A percentile compares a stretch with the other conserved stretches of the same genome.
These are phyloP conservation scores for Triticum turgidum DNA, from an alignment of 176 grass and related monocot species.

Conservation along the genomic window DNA sequence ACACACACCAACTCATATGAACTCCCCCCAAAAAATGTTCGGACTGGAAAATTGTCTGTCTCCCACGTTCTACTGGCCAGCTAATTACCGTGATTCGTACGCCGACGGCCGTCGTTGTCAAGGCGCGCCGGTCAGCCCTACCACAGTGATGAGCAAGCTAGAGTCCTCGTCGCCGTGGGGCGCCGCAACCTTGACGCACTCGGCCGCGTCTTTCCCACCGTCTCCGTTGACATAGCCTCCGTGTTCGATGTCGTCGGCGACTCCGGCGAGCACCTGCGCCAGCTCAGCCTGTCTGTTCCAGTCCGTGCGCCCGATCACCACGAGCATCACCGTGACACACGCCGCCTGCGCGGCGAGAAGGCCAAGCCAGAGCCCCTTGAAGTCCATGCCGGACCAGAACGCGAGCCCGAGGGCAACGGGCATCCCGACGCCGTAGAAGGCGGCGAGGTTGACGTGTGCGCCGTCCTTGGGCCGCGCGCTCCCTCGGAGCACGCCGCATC, in stretches of 20 bases:
- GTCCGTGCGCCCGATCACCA: conserved; percentile 58
- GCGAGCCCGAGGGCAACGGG: conserved; percentile 73
- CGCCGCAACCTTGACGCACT: conserved; percentile 43
- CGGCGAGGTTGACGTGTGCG: conserved; percentile 74
- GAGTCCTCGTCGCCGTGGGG: conserved; percentile 50
- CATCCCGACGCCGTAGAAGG: conserved; percentile 87
- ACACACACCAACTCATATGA: conserved; percentile 6
- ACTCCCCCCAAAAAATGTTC: conserved; percentile 11
- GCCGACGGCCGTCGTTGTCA: conserved; percentile 31
- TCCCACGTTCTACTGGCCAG: conserved; percentile 19
- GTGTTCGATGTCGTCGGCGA: neutral
- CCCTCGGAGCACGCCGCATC: conserved; percentile 87
- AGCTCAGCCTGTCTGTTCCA: conserved; percentile 64
- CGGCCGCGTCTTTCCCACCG: conserved; percentile 40
- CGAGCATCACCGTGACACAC: conserved; percentile 77
- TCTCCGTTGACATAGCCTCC: conserved; percentile 13
- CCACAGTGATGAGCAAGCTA: conserved; percentile 49
- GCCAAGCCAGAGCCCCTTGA: conserved; percentile 87
- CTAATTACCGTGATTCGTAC: conserved; percentile 39
- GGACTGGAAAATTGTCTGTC: neutral
- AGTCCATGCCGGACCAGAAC: conserved; percentile 63
- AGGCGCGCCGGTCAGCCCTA: conserved; percentile 33
- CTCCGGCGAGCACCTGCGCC: conserved; percentile 64
- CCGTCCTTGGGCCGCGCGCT: conserved; percentile 80
- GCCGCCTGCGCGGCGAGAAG: conserved; percentile 74